Evolutionary conservation across 2,329 filamentous ascomycete species (phyloP).

Genomic region (Stagonosporopsis rhizophila): DNA sequence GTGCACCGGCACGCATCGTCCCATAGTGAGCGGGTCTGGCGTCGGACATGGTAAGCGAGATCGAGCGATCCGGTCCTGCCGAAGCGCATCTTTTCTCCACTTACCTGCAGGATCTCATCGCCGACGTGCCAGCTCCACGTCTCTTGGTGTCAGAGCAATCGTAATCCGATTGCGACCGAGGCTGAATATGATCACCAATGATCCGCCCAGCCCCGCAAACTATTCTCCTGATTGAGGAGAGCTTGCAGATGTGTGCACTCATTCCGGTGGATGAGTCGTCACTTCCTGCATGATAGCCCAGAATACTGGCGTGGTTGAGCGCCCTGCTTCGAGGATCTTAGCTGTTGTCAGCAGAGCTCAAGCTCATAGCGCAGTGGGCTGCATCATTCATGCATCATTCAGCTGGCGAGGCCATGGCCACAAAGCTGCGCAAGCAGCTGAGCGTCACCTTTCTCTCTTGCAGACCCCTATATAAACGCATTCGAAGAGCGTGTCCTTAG

Average conservation of each 20-base stretch:
- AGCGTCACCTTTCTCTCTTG: not conserved
- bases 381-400: constrained; percentile 10
- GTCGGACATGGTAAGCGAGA: not conserved
- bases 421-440: not conserved
- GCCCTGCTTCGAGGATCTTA: constrained; percentile 1
- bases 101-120: constrained; percentile 16
- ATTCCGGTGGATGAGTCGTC: constrained; percentile 1
- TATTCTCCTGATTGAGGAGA: not conserved
- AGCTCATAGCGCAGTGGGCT: not conserved
- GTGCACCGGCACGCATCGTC: not conserved
- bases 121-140: constrained; percentile 14
- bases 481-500: too few relatives aligned
- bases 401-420: not conserved
- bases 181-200: constrained; percentile 1
- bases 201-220: not conserved
- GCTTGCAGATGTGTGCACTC: not conserved
- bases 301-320: not conserved
- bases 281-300: not conserved
- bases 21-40: not conserved
- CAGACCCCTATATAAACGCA: constrained; percentile 2
- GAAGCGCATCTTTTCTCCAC: constrained; percentile 12
- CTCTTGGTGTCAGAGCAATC: not conserved
- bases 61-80: constrained; percentile 7
- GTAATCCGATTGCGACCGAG: not conserved
- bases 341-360: not conserved